Evolutionary conservation across 441 rosid genomes (phyloP), one percentile per base, ranked within the genome.

Genomic region (Pelargonium australe): DNA sequence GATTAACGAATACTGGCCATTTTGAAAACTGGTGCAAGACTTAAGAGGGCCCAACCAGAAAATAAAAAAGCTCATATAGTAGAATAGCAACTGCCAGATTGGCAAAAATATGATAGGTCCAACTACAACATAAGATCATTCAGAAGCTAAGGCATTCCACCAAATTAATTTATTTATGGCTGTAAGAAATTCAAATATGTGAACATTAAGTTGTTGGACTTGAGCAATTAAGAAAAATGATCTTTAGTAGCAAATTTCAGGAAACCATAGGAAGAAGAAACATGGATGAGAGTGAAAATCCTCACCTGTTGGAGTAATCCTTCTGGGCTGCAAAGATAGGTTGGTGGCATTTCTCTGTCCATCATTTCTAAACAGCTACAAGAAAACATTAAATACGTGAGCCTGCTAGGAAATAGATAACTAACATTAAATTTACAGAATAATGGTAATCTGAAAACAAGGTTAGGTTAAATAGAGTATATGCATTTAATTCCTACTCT

Each of bases 291-390:
- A 65, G 9, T 14, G 60, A 12, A 9, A 53, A 73, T 3, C 23
- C 58, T 51, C 58, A 83, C 89, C 89, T 85, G 91, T 74, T 77
- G 74, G 14, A 80, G 83, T 65, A 85, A 72, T 74, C 89, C 91
- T 82, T 87, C 91, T 62, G 89, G 91, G 70, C 91, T 87, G 81
- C 91, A 83, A 76, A 81, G 74, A 73, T 82, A 86, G 25, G 80
- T 78, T 62, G 81, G 81, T 47, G 89, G 89, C 69, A 83, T 82
- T 76, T 86, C 85, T 72, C 72, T 66, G 69, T 83, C 86, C 60
- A 78, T 81, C 86, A 83, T 79, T 68, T 83, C 86, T 68, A 81
- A 76, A 73, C 86, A 83, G 70, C 86, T 81, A 72, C 63, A 3
- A 64, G 37, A 74, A 45, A 53, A 53, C 37, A 6, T 2, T 5